Percentiles rank a stretch among this genome's conserved stretches.
These are phyloP conservation scores for Metarhizium album DNA, from an alignment of 2,329 filamentous ascomycete genomes.

Conservation along the genomic window DNA sequence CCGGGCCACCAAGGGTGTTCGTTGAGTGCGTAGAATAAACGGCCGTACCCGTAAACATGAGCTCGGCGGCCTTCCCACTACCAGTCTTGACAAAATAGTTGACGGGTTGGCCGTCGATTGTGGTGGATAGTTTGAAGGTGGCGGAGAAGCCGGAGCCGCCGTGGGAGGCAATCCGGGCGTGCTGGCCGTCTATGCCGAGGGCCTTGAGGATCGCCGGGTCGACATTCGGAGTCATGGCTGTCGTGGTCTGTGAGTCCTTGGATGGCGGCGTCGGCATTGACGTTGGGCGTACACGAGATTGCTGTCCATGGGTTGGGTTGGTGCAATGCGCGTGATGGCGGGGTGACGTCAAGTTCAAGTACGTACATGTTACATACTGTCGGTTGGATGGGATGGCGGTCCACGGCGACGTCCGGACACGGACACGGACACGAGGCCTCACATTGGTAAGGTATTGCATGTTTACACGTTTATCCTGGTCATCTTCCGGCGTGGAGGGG, in stretches of 20 bases:
- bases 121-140: slow-evolving; percentile 46
- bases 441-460: no score
- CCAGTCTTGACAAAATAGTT: slow-evolving; percentile 67
- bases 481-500: no score
- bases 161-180: slow-evolving; percentile 45
- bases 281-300: no score
- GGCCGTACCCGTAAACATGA: slow-evolving; percentile 57
- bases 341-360: slow-evolving; percentile 6
- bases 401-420: no score
- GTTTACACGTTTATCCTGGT: no score
- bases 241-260: background rate
- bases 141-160: slow-evolving; percentile 60
- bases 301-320: no score
- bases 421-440: no score
- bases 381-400: background rate
- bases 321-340: slow-evolving; percentile 1
- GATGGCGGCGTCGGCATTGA: no score
- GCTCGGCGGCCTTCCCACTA: slow-evolving; percentile 42
- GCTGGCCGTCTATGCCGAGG: slow-evolving; percentile 44
- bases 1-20: background rate
- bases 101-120: slow-evolving; percentile 35
- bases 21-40: background rate
- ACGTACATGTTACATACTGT: no score
- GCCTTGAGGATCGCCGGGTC: slow-evolving; percentile 53
- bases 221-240: slow-evolving; percentile 34